These are phyloP conservation scores for Hypoxylon fuscum DNA, from an alignment of 495 filamentous ascomycete genomes.

Conservation along the genomic window DNA sequence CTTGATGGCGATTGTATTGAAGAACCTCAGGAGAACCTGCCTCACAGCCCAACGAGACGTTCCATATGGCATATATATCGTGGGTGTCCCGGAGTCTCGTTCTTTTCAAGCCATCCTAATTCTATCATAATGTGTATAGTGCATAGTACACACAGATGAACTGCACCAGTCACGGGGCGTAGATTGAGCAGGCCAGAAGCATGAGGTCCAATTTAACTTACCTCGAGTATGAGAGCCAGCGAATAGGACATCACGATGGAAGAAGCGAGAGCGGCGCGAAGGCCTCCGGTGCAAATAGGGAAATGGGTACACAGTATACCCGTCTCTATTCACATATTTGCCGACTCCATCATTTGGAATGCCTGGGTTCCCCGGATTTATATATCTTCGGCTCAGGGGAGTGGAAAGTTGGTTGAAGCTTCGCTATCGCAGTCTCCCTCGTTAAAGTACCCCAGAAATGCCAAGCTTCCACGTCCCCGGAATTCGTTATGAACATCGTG, in stretches of 20 bases:
- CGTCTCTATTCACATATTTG: conserved; percentile 14
- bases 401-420: neutral
- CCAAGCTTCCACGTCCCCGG: conserved; percentile 2
- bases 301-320: conserved; percentile 1
- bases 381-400: conserved; percentile 27
- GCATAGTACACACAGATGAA: conserved; percentile 11
- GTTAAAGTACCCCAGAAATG: conserved; percentile 10
- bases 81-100: neutral
- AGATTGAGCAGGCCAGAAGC: neutral
- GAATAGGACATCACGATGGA: conserved; percentile 10
- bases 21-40: neutral
- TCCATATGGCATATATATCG: conserved; percentile 18
- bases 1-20: neutral
- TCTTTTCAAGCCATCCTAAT: conserved; percentile 9
- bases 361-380: conserved; percentile 19
- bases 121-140: conserved; percentile 8
- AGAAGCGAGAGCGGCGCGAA: conserved; percentile 24
- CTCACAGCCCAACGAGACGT: neutral
- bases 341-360: neutral
- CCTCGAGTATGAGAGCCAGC: neutral
- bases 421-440: neutral
- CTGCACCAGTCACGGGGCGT: conserved; percentile 1
- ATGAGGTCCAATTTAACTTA: conserved; percentile 8
- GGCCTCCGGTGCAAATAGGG: conserved; percentile 24
- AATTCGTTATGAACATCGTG: neutral